Conservation (phyloP, 192 early-diverging fungal genomes). For the Jimgerdemannia flammicorona region DNA sequence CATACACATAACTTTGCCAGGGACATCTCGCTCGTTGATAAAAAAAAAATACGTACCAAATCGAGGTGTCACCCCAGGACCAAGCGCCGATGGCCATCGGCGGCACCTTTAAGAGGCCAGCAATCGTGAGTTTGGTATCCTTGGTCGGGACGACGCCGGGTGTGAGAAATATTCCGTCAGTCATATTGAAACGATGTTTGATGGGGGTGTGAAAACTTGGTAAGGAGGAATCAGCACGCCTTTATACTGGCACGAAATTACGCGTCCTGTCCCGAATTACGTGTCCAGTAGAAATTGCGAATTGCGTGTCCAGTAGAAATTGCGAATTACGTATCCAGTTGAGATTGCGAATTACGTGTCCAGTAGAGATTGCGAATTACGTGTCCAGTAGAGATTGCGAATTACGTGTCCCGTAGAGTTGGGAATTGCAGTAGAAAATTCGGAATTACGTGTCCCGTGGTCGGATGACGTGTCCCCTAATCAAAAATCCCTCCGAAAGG, state of each 20-base stretch:
- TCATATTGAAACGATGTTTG: too few species aligned
- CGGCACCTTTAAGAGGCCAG: constrained; percentile 24
- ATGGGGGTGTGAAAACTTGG: background rate
- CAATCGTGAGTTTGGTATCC: constrained; percentile 34
- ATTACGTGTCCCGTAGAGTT: too few species aligned
- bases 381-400: too few species aligned
- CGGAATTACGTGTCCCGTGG: too few species aligned
- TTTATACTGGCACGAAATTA: background rate
- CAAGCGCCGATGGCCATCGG: constrained; percentile 43
- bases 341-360: background rate
- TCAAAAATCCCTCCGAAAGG: too few species aligned
- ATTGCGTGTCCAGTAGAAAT: too few species aligned
- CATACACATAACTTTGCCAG: background rate
- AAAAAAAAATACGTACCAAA: background rate
- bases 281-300: background rate
- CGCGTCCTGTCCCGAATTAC: background rate
- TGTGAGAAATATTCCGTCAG: background rate
- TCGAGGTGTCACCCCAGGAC: constrained; percentile 39
- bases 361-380: background rate
- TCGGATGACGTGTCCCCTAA: too few species aligned
- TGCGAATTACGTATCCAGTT: background rate
- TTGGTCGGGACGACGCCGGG: constrained; percentile 23
- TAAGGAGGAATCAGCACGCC: background rate
- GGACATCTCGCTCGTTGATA: background rate
- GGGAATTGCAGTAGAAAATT: too few species aligned